These are phyloP conservation scores for Cucurbita argyrosperma DNA, from an alignment of 306 rosid species.

Conservation along the genomic window DNA sequence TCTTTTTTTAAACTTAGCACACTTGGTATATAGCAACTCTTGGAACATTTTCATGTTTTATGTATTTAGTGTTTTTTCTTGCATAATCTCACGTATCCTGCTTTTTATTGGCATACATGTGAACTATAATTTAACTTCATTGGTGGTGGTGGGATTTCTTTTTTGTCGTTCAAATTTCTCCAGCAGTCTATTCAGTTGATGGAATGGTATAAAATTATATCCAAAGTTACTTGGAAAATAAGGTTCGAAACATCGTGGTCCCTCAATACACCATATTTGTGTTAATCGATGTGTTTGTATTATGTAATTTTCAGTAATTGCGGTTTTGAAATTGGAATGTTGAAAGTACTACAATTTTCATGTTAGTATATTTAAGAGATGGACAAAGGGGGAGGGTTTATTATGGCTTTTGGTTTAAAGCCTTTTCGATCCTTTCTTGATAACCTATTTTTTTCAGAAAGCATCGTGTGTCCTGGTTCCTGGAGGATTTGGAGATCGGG, in stretches of 20 bases:
- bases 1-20: background rate
- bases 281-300: background rate
- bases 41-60: background rate
- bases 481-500: constrained; percentile 99
- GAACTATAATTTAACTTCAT: background rate
- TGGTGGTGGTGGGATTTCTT: background rate
- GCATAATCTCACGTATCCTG: background rate
- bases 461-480: constrained; percentile 96
- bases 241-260: background rate
- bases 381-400: constrained; percentile 10
- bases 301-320: background rate
- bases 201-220: background rate
- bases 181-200: background rate
- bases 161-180: background rate
- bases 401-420: background rate
- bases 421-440: constrained; percentile 6
- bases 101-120: background rate
- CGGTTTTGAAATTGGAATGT: background rate
- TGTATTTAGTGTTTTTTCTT: background rate
- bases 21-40: background rate
- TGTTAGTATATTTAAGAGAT: background rate
- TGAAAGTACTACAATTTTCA: background rate
- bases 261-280: background rate
- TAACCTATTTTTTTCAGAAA: constrained; percentile 29
- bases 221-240: background rate